phyloP scores from a whole-genome alignment of 768 basidiomycete species.

The Boletus reticuloceps region DNA sequence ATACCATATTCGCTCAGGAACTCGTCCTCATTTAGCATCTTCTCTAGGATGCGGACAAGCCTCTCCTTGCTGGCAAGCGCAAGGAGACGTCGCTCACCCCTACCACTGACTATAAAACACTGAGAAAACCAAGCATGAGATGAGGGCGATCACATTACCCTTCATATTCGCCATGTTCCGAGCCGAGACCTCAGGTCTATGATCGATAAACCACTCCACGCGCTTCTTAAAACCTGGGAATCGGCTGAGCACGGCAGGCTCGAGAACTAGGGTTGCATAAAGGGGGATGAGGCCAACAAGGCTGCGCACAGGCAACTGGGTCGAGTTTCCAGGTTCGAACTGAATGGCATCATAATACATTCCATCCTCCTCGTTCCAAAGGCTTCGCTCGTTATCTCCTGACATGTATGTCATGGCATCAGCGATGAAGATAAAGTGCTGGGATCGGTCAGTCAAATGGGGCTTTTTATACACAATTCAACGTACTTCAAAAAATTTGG shows the following conservation, averaged over 20 bases:
- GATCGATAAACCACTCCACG: constrained; percentile 97
- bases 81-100: constrained; percentile 81
- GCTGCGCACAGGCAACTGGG: constrained; percentile 91
- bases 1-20: constrained; percentile 96
- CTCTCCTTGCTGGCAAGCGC: constrained; percentile 93
- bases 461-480: not conserved
- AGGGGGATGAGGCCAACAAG: constrained; percentile 98
- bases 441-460: constrained; percentile 16
- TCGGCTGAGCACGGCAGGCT: constrained; percentile 82
- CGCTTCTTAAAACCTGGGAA: constrained; percentile 99
- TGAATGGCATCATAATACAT: constrained; percentile 99
- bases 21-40: constrained; percentile 97
- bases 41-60: constrained; percentile 81
- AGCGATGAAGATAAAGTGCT: constrained; percentile 98
- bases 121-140: not conserved
- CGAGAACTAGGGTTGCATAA: constrained; percentile 91
- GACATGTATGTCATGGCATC: constrained; percentile 96
- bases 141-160: constrained; percentile 40
- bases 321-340: constrained; percentile 74
- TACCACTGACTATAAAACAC: constrained; percentile 48
- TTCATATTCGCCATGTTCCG: constrained; percentile 98
- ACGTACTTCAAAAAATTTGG: constrained; percentile 88
- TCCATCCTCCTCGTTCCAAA: constrained; percentile 97
- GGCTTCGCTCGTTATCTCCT: constrained; percentile 72
- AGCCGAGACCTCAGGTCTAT: constrained; percentile 81